These are phyloP conservation scores for Naumovozyma baii DNA, from an alignment of 805 yeast genomes.

Conservation along the genomic window DNA sequence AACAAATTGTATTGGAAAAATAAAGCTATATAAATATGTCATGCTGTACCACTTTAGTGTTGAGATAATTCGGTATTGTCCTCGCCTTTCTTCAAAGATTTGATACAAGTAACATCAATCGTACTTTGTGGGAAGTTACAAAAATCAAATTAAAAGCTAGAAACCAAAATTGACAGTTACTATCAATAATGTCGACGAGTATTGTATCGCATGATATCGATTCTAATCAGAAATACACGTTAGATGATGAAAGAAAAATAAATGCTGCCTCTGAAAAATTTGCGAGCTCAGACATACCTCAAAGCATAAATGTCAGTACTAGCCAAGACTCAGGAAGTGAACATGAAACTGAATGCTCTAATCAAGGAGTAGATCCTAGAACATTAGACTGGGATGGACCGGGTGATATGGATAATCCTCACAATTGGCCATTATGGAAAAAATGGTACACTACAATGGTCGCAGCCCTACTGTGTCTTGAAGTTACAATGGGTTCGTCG, in stretches of 20 bases:
- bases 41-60: too few species aligned
- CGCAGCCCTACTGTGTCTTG: conserved; percentile 55
- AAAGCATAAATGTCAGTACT: background rate
- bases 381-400: conserved; percentile 52
- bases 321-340: background rate
- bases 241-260: background rate
- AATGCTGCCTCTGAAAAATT: background rate
- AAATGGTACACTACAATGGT: conserved; percentile 60
- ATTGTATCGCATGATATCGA: background rate
- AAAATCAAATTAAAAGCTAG: too few species aligned
- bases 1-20: too few species aligned
- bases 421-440: conserved; percentile 55
- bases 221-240: background rate
- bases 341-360: background rate
- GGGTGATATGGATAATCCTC: conserved; percentile 53
- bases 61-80: too few species aligned
- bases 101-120: too few species aligned
- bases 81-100: too few species aligned
- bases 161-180: too few species aligned
- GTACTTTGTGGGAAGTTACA: too few species aligned
- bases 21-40: too few species aligned
- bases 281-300: background rate
- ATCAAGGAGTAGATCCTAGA: conserved; percentile 32
- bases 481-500: conserved; percentile 68
- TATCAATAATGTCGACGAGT: too few species aligned